Evolutionary conservation across 768 basidiomycete species (phyloP).

Genomic region (Hydnum rufescens): DNA sequence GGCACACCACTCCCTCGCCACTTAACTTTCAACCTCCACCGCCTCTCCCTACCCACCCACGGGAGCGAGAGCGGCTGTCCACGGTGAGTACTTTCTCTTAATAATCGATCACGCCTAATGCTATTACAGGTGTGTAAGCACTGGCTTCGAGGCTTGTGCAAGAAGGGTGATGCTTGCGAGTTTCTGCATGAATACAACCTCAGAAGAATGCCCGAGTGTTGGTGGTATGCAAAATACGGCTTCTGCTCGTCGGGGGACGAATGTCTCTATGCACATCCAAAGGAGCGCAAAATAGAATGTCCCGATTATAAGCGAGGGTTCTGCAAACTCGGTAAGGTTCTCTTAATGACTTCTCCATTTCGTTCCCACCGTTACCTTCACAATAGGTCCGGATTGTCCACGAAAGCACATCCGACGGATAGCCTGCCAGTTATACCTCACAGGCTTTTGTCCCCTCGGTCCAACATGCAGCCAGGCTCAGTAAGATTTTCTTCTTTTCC

Average conservation of each 20-base stretch:
- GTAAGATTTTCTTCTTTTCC: constrained; percentile 26
- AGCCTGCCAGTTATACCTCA: constrained; percentile 75
- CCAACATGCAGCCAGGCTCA: constrained; percentile 76
- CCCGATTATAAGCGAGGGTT: constrained; percentile 93
- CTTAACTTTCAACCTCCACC: constrained; percentile 82
- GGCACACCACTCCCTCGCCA: constrained; percentile 76
- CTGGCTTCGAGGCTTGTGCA: constrained; percentile 93
- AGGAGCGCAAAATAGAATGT: constrained; percentile 79
- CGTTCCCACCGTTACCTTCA: neutral
- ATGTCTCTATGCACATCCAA: constrained; percentile 90
- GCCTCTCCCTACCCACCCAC: constrained; percentile 53
- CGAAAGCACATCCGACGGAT: constrained; percentile 85
- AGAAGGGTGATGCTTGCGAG: constrained; percentile 95
- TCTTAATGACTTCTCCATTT: neutral
- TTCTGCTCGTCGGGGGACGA: constrained; percentile 96
- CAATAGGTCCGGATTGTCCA: constrained; percentile 63
- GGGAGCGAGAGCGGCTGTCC: constrained; percentile 20
- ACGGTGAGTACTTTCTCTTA: constrained; percentile 8
- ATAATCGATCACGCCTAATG: too few relatives aligned
- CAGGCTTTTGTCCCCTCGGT: constrained; percentile 84
- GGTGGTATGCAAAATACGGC: constrained; percentile 97
- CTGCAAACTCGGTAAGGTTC: constrained; percentile 63
- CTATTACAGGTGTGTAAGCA: constrained; percentile 94
- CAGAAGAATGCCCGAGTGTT: constrained; percentile 94
- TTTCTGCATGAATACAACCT: constrained; percentile 99